Evolutionary conservation across 805 yeast genomes (phyloP), one percentile per base, ranked within the genome.

Genomic region (Ogataea neopini): DNA sequence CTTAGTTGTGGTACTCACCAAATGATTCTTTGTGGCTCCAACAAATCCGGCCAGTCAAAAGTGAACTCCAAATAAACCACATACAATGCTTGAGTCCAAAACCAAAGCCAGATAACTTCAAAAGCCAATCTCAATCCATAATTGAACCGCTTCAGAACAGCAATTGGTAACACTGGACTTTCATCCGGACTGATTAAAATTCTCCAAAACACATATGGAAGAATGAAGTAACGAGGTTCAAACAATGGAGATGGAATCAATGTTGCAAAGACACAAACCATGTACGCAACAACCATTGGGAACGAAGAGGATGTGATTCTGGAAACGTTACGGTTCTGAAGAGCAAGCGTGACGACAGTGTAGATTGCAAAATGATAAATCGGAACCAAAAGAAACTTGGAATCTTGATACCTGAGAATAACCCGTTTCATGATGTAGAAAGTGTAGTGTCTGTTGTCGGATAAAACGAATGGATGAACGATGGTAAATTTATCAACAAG

Each of bases 381-480:
- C 3, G 95, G 90, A 0, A 84, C 72, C 52, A 83, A 62, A 5
- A 80, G 56, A 47, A 75, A 70, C 44, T 78, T 71, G 15, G 80
- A 71, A 47, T 76, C 73, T 47, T 74, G 64, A 28, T 66, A 70
- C 18, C 72, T 68, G 54, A 78, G 68, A 38, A 92, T 76, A 22
- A 94, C 58, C 48, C 77, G 78, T 47, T 82, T 79, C 79, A 87
- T 88, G 30, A 94, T 68, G 66, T 94, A 94, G 64, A 94, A 94
- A 0, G 96, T 83, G 63, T 83, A 89, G 66, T 94, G 99, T 58
- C 99, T 79, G 69, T 94, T 94, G 65, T 94, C 99, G 0, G 98
- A 95, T 37, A 92, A 73, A 33, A 94, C 66, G 64, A 92, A 94
- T 6, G 97, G 97, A 64, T 94, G 99, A 2, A 82, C 83, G 2